A percentile compares a stretch with the other conserved stretches of the same genome.
Conservation (phyloP, 1,139 yeast species). For the Scheffersomyces illinoinensis region DNA sequence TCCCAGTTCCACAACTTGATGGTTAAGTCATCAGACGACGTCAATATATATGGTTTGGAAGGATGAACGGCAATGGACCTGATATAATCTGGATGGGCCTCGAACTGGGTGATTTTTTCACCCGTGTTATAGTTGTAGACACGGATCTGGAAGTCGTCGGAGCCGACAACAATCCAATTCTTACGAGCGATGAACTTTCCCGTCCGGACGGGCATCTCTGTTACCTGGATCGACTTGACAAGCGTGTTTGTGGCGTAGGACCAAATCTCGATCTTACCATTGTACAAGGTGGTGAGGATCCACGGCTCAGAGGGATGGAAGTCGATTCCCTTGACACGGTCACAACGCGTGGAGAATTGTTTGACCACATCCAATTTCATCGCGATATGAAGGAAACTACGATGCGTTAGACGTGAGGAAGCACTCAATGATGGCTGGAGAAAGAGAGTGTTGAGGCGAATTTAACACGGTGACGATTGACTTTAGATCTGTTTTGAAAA, state of each 20-base stretch:
- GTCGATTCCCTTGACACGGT: constrained; percentile 96
- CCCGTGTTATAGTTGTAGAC: constrained; percentile 95
- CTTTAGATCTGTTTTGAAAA: constrained; percentile 5
- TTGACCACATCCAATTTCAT: constrained; percentile 61
- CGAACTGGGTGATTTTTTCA: constrained; percentile 90
- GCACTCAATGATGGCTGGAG: neutral
- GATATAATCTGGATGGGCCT: constrained; percentile 97
- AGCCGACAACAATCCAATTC: constrained; percentile 96
- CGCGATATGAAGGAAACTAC: neutral
- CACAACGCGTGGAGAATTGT: constrained; percentile 83
- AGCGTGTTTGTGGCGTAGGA: constrained; percentile 75
- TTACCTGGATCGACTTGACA: constrained; percentile 67
- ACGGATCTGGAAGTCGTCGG: constrained; percentile 92
- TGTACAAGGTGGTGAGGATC: constrained; percentile 84
- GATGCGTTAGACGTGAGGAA: neutral
- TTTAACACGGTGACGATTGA: constrained; percentile 25
- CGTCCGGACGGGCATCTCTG: constrained; percentile 93
- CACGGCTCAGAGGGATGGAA: constrained; percentile 98
- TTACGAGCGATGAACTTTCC: constrained; percentile 94
- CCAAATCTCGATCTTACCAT: constrained; percentile 89
- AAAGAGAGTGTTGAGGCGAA: constrained; percentile 5
- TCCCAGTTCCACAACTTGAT: constrained; percentile 98
- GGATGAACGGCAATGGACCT: constrained; percentile 95
- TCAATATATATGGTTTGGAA: constrained; percentile 80
- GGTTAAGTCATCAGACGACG: constrained; percentile 90